Conservation (phyloP, 2,329 filamentous ascomycete species). For the Raffaelea albimanens region DNA sequence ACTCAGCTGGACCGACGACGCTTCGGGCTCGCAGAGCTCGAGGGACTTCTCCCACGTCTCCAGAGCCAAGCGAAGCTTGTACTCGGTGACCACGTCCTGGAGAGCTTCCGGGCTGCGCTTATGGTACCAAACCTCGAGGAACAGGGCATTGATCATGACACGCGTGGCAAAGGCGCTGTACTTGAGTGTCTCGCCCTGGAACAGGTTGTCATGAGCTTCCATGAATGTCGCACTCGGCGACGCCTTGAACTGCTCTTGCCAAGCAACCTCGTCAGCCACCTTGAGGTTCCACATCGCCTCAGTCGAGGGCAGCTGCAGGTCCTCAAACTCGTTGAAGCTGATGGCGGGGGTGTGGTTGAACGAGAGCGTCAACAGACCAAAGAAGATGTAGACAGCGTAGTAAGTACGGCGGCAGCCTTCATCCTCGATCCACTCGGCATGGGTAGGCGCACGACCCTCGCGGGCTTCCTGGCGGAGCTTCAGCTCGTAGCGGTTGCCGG, state of each 20-base stretch:
- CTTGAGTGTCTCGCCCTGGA: conserved; percentile 80
- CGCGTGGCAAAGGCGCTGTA: conserved; percentile 97
- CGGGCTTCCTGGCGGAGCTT: conserved; percentile 88
- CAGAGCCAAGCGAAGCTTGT: conserved; percentile 88
- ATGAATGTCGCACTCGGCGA: conserved; percentile 78
- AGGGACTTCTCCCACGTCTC: conserved; percentile 99
- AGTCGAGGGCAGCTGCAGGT: conserved; percentile 81
- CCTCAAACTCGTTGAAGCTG: conserved; percentile 96
- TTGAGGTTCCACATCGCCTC: conserved; percentile 91
- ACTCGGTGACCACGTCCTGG: conserved; percentile 95
- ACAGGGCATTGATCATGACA: conserved; percentile 97
- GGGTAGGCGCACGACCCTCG: conserved; percentile 63
- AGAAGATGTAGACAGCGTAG: conserved; percentile 98
- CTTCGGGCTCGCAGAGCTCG: conserved; percentile 85
- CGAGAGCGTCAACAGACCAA: conserved; percentile 84
- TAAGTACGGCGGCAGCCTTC: conserved; percentile 95
- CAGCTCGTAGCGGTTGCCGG: conserved; percentile 90
- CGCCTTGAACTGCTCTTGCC: conserved; percentile 67
- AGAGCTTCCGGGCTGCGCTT: conserved; percentile 96
- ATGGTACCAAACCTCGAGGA: conserved; percentile 97
- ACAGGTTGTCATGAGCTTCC: conserved; percentile 88
- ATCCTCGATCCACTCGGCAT: conserved; percentile 91
- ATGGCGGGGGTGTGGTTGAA: conserved; percentile 98
- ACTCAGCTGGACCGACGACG: conserved; percentile 77
- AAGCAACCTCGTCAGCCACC: conserved; percentile 66